Evolutionary conservation across 2,329 filamentous ascomycete species (phyloP).

Genomic region (Tolypocladium pustulatum): DNA sequence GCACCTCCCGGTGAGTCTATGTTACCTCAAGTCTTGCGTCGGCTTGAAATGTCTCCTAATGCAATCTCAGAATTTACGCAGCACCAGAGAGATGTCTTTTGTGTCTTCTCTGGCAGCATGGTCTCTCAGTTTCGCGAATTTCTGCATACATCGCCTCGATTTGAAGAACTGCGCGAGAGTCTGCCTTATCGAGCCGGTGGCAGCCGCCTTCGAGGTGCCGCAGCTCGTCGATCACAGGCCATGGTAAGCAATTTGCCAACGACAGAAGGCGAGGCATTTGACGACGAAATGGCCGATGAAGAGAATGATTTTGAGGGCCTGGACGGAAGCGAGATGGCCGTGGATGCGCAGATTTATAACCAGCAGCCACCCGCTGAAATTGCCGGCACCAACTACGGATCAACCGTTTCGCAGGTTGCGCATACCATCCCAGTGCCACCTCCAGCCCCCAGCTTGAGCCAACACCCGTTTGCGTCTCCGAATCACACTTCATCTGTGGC

Average conservation of each 20-base stretch:
- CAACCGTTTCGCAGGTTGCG: slow-evolving; percentile 4
- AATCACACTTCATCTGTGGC: slow-evolving; percentile 8
- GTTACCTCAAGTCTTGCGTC: not conserved
- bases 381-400: not conserved
- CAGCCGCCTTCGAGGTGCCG: slow-evolving; percentile 5
- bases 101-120: slow-evolving; percentile 86
- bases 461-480: slow-evolving; percentile 12
- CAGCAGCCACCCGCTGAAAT: not conserved
- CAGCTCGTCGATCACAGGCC: slow-evolving; percentile 6
- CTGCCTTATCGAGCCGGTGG: slow-evolving; percentile 8
- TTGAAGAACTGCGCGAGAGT: slow-evolving; percentile 31
- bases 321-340: slow-evolving; percentile 27
- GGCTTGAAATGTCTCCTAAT: not conserved
- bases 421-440: slow-evolving; percentile 18
- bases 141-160: slow-evolving; percentile 50
- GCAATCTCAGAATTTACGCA: slow-evolving; percentile 69
- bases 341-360: slow-evolving; percentile 20
- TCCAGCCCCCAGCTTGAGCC: slow-evolving; percentile 12
- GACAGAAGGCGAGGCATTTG: slow-evolving; percentile 23
- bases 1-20: slow-evolving; percentile 56
- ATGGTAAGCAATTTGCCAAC: slow-evolving; percentile 10
- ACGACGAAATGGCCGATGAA: slow-evolving; percentile 33
- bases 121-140: slow-evolving; percentile 69
- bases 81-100: slow-evolving; percentile 91
- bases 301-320: slow-evolving; percentile 32